These are phyloP conservation scores for Sequoiadendron giganteum DNA, from an alignment of 75 land plant genomes.

Conservation along the genomic window DNA sequence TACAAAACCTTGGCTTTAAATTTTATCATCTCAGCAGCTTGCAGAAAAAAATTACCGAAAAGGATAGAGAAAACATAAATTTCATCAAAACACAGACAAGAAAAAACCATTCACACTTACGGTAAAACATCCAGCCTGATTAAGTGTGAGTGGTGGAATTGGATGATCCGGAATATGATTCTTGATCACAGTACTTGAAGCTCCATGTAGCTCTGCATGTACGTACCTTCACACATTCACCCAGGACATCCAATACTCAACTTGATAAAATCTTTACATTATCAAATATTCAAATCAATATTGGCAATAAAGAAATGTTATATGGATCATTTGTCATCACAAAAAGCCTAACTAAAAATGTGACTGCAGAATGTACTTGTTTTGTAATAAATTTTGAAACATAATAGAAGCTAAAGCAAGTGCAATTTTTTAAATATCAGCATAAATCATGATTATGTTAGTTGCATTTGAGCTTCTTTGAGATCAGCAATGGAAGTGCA, in stretches of 20 bases:
- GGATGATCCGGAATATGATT: constrained; percentile 77
- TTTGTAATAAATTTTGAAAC: neutral
- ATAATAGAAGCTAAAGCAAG: neutral
- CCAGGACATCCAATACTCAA: neutral
- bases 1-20: neutral
- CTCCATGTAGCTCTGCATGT: constrained; percentile 98
- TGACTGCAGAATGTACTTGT: neutral
- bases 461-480: neutral
- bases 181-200: constrained; percentile 96
- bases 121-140: constrained; percentile 98
- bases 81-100: neutral
- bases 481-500: neutral
- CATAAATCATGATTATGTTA: neutral
- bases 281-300: neutral
- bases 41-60: neutral
- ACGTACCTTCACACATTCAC: constrained; percentile 59
- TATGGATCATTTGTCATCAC: neutral
- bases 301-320: neutral
- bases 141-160: constrained; percentile 92
- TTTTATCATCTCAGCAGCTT: neutral
- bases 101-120: constrained; percentile 36
- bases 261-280: neutral
- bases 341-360: neutral
- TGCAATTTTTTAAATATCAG: neutral
- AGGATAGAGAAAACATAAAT: neutral